Evolutionary conservation across 208 protist genomes (phyloP), one percentile per base, ranked within the genome.

Genomic region (Acanthamoeba lugdunensis): DNA sequence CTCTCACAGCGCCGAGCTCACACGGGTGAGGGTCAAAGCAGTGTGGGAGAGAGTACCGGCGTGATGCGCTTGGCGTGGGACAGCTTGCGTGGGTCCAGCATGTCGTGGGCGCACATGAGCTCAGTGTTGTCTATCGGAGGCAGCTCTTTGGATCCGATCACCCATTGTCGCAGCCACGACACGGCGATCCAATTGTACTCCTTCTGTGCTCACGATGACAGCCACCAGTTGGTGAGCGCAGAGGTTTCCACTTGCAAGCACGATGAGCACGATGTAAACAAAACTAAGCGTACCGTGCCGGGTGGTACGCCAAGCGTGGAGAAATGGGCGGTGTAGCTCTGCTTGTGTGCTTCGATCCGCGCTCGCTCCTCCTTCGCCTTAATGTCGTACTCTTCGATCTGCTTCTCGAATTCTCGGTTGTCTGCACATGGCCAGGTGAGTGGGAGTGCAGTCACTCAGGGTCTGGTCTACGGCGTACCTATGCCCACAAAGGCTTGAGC

Each of bases 171-270:
- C 0, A 93, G 52, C 90, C 90, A 93, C 18, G 45, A 61, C 7
- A 41, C 50, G 25, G 69, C 50, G 14, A 93, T 93, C 90, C 90
- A 93, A n/a, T 82, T 67, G 23, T 56, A 93, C 52, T 93, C 69
- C 69, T 79, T 69, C 90, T 93, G 50, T 48, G 41, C 41, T 48
- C 41, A 5, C 14, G 14, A 41, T 18, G 33, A 18, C 58, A 65
- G 14, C 25, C 58, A 21, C 41, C 41, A 63, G 33, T 30, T 89
- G 33, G 33, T 37, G 45, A 30, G n/a, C 18, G n/a, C 21, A n/a
- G n/a, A 82, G 73, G 41, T 48, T 48, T 5, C 41, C 0, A 1
- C 41, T 48, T 11, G 41, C 41, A 48, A 48, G 41, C n/a, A n/a
- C n/a, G n/a, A n/a, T 11, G 41, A 48, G 41, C 41, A 48, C 41